phyloP scores from a whole-genome alignment of 352 stramenopile species.

The Globisporangium nodosum region DNA sequence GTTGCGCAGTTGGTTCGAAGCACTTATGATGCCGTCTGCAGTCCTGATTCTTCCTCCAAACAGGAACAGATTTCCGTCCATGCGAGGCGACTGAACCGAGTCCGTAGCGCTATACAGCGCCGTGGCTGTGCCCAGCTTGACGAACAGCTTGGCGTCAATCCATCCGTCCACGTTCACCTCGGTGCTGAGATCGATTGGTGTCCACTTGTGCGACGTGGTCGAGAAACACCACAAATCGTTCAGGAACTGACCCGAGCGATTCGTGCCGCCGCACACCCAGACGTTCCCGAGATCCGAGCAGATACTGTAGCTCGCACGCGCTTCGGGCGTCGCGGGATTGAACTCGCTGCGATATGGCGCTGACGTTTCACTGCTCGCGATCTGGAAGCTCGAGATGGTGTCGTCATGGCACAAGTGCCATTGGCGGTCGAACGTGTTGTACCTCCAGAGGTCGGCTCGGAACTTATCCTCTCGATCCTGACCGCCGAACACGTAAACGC shows the following conservation, averaged over 20 bases:
- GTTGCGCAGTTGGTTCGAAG: conserved; percentile 14
- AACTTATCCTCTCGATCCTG: conserved; percentile 77
- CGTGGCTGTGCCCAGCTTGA: conserved; percentile 37
- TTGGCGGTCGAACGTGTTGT: conserved; percentile 84
- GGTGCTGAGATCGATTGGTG: conserved; percentile 37
- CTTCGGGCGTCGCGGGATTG: conserved; percentile 38
- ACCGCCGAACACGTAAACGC: conserved; percentile 79
- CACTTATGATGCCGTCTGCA: conserved; percentile 18
- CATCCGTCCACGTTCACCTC: conserved; percentile 42
- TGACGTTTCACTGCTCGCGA: conserved; percentile 12
- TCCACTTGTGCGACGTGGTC: conserved; percentile 62
- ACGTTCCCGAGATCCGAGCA: conserved; percentile 73
- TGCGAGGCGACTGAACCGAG: conserved; percentile 14
- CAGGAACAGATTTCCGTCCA: conserved; percentile 30
- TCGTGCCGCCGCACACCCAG: conserved; percentile 71
- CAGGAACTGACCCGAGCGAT: conserved; percentile 38
- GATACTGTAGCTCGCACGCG: conserved; percentile 65
- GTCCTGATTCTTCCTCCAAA: conserved; percentile 31
- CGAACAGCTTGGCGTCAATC: conserved; percentile 35
- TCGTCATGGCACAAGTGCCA: conserved; percentile 86
- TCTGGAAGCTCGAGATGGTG: conserved; percentile 39
- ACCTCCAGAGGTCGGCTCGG: conserved; percentile 75
- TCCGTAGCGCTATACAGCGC: conserved; percentile 35
- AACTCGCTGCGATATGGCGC: conserved; percentile 27
- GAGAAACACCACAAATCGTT: conserved; percentile 80